Percentiles rank a stretch among this genome's conserved stretches.
Evolutionary conservation across 192 early-diverging fungal species (phyloP).

Genomic region (Coemansia sp.): DNA sequence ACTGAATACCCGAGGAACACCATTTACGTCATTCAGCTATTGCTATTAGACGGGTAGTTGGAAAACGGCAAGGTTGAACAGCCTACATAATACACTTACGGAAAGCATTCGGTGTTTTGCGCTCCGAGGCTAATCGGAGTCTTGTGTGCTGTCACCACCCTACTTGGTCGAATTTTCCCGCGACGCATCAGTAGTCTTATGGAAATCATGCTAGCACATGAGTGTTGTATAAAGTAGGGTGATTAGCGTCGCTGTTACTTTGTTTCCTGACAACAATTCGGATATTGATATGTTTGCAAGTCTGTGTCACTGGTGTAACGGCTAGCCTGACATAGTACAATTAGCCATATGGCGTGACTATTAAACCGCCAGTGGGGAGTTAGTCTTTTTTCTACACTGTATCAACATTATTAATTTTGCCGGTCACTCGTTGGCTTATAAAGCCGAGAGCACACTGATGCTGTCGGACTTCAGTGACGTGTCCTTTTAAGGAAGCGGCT

Average conservation of each 20-base stretch:
- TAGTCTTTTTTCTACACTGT: neutral
- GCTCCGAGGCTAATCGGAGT: neutral
- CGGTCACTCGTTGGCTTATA: neutral
- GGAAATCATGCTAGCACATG: neutral
- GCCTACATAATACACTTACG: too few species aligned
- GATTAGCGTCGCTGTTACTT: too few species aligned
- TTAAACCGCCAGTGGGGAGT: neutral
- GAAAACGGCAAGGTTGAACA: too few species aligned
- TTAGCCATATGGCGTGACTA: neutral
- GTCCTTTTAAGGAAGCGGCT: neutral
- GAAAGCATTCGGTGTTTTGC: too few species aligned
- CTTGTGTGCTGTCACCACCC: neutral
- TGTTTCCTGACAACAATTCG: too few species aligned
- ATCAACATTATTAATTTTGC: neutral
- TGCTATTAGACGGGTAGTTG: too few species aligned
- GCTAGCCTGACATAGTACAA: neutral
- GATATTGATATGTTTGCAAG: neutral
- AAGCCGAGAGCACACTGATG: neutral
- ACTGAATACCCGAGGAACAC: too few species aligned
- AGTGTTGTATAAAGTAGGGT: neutral
- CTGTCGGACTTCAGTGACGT: neutral
- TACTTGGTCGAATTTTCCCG: neutral
- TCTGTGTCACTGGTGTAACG: neutral
- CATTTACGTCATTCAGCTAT: too few species aligned
- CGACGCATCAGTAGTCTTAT: neutral